Evolutionary conservation across 2,329 filamentous ascomycete genomes (phyloP).

Genomic region (Orbilia brochopaga): DNA sequence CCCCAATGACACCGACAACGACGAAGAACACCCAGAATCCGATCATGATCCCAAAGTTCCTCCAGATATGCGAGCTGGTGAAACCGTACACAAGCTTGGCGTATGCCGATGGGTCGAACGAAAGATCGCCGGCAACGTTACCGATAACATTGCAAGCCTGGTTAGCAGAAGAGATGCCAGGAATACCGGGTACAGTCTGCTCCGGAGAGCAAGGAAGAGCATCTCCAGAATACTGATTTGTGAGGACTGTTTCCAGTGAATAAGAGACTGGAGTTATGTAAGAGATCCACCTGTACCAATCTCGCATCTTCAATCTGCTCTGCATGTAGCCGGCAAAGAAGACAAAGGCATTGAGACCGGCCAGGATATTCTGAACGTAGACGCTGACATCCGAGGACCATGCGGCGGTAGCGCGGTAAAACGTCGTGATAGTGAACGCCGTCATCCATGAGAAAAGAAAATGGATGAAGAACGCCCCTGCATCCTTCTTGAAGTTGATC

Average conservation of each 20-base stretch:
- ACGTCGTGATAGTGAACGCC: constrained; percentile 67
- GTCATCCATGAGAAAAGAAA: constrained; percentile 60
- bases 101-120: constrained; percentile 65
- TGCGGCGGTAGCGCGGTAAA: constrained; percentile 72
- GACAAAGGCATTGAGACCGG: constrained; percentile 68
- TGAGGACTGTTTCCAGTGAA: constrained; percentile 70
- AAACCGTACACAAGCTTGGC: constrained; percentile 66
- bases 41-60: constrained; percentile 79
- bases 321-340: constrained; percentile 73
- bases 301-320: constrained; percentile 64
- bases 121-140: constrained; percentile 62
- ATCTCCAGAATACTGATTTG: constrained; percentile 69
- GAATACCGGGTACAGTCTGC: constrained; percentile 68
- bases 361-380: constrained; percentile 69
- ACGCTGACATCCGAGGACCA: constrained; percentile 70
- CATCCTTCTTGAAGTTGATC: constrained; percentile 65
- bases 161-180: constrained; percentile 57
- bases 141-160: constrained; percentile 69
- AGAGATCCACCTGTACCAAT: constrained; percentile 65
- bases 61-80: constrained; percentile 67
- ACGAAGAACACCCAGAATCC: constrained; percentile 78
- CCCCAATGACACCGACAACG: constrained; percentile 71
- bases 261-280: constrained; percentile 66
- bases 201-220: constrained; percentile 66
- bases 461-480: constrained; percentile 66